These are phyloP conservation scores for Fusarium falciforme DNA, from an alignment of 2,329 filamentous ascomycete genomes.

Conservation along the genomic window DNA sequence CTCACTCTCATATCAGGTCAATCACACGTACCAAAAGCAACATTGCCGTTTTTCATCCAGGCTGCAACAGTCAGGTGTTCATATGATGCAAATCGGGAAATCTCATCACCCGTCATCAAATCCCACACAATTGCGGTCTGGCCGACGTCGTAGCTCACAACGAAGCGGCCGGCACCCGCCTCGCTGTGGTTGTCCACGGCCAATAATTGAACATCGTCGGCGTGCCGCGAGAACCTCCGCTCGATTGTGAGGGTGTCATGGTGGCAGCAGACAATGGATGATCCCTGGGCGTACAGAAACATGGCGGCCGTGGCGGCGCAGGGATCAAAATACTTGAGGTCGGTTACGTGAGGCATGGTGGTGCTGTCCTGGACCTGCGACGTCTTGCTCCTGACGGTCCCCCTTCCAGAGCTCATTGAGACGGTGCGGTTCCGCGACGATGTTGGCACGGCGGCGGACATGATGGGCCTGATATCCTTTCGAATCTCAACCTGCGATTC, in stretches of 20 bases:
- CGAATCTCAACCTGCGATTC: slow-evolving; percentile 37
- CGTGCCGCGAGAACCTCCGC: slow-evolving; percentile 84
- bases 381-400: slow-evolving; percentile 60
- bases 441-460: slow-evolving; percentile 65
- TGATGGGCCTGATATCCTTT: slow-evolving; percentile 58
- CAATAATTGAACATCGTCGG: slow-evolving; percentile 84
- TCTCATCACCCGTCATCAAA: slow-evolving; percentile 88
- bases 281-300: slow-evolving; percentile 88
- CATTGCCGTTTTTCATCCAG: slow-evolving; percentile 98
- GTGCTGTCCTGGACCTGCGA: slow-evolving; percentile 61
- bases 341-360: slow-evolving; percentile 61
- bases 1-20: slow-evolving; percentile 6
- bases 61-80: slow-evolving; percentile 85
- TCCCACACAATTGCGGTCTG: slow-evolving; percentile 98
- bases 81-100: slow-evolving; percentile 92
- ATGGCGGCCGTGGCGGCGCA: slow-evolving; percentile 91
- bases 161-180: slow-evolving; percentile 82
- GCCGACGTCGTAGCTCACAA: slow-evolving; percentile 91
- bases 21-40: slow-evolving; percentile 84
- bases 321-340: slow-evolving; percentile 77
- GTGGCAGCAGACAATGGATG: slow-evolving; percentile 85
- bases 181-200: slow-evolving; percentile 94
- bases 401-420: slow-evolving; percentile 68
- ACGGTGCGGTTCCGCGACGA: slow-evolving; percentile 69
- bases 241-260: slow-evolving; percentile 94